phyloP scores from a whole-genome alignment of 129 eudicot species.

The Centella asiatica region DNA sequence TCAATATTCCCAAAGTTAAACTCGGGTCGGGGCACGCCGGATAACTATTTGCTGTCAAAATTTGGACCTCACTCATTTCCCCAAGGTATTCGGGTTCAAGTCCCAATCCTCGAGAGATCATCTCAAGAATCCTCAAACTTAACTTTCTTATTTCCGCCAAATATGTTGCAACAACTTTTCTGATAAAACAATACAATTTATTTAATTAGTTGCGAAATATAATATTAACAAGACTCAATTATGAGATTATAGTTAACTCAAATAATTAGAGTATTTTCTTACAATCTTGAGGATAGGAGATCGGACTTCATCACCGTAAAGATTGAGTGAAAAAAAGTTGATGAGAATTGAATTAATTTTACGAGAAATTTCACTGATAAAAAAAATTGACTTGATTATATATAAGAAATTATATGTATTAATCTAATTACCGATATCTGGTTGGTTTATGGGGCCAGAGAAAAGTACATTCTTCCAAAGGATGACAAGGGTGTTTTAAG shows the following conservation, averaged over 20 bases:
- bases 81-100: constrained; percentile 18
- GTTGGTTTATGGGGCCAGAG: constrained; percentile 54
- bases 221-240: too few species aligned
- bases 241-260: too few species aligned
- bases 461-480: constrained; percentile 43
- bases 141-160: constrained; percentile 21
- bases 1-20: constrained; percentile 13
- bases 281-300: too few species aligned
- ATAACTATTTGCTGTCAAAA: constrained; percentile 13
- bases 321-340: too few species aligned
- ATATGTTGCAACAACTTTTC: constrained; percentile 16
- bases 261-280: too few species aligned
- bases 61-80: constrained; percentile 4
- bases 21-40: constrained; percentile 15
- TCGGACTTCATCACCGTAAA: too few species aligned
- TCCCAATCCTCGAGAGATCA: constrained; percentile 19
- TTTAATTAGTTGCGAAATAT: too few species aligned
- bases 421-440: constrained; percentile 38
- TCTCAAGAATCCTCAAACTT: not conserved
- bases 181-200: too few species aligned
- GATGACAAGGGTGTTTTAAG: constrained; percentile 59
- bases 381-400: not conserved
- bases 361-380: too few species aligned
- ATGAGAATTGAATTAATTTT: too few species aligned
- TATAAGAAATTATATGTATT: not conserved